Conservation (phyloP, 2,329 filamentous ascomycete genomes). For the Aspergillus terreus region DNA sequence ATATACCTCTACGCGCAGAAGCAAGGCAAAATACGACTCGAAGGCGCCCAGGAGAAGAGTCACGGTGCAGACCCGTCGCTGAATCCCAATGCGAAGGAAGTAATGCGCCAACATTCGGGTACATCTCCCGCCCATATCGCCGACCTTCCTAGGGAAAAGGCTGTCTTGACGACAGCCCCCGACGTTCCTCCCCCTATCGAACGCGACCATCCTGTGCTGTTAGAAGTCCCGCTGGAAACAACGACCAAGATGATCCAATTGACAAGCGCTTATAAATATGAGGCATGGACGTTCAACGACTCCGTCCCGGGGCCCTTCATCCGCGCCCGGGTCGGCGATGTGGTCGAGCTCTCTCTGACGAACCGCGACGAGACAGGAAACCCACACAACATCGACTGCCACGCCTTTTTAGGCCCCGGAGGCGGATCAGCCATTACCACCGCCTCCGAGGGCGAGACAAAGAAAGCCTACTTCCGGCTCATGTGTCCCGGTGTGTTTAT, state of each 20-base stretch:
- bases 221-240: constrained; percentile 28
- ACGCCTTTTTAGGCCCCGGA: constrained; percentile 32
- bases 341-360: constrained; percentile 30
- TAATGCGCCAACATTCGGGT: background rate
- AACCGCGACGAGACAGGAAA: constrained; percentile 32
- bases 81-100: background rate
- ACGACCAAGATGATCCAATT: constrained; percentile 25
- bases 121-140: background rate
- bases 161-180: constrained; percentile 26
- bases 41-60: background rate
- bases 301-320: constrained; percentile 34
- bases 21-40: constrained; percentile 1
- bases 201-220: constrained; percentile 27
- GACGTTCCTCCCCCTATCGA: constrained; percentile 30
- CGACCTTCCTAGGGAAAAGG: constrained; percentile 26
- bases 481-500: constrained; percentile 29
- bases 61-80: background rate
- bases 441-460: constrained; percentile 29
- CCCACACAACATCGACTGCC: constrained; percentile 36
- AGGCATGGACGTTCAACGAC: constrained; percentile 35
- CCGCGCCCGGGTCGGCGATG: constrained; percentile 32
- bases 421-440: constrained; percentile 33
- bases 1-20: background rate
- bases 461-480: constrained; percentile 28
- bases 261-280: constrained; percentile 34